Conservation (phyloP, 2,329 filamentous ascomycete species). For the Verticillium nonalfalfae region DNA sequence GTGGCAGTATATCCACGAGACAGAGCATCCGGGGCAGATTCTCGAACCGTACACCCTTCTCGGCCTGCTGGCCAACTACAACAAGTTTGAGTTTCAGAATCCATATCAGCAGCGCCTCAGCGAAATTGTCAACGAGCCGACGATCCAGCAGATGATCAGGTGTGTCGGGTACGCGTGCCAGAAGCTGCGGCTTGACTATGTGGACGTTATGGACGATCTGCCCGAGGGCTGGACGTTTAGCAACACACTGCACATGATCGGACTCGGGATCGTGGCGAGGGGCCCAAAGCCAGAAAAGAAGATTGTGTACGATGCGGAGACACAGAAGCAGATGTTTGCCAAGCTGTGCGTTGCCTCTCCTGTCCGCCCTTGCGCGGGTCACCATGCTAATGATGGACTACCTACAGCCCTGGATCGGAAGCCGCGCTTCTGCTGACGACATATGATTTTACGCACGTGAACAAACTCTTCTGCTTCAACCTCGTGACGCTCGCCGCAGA, state of each 20-base stretch:
- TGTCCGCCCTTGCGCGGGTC: neutral
- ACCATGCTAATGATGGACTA: slow-evolving; percentile 10
- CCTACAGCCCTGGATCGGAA: slow-evolving; percentile 72
- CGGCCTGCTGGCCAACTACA: slow-evolving; percentile 90
- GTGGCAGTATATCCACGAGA: slow-evolving; percentile 71
- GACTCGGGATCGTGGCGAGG: slow-evolving; percentile 68
- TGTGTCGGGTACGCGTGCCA: slow-evolving; percentile 70
- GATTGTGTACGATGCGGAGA: slow-evolving; percentile 64
- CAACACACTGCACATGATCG: slow-evolving; percentile 76
- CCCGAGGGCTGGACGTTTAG: slow-evolving; percentile 85
- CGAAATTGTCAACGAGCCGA: slow-evolving; percentile 89
- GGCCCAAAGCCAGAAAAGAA: slow-evolving; percentile 58
- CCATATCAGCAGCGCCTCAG: slow-evolving; percentile 88
- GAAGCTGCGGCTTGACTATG: slow-evolving; percentile 64
- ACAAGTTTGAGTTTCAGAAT: slow-evolving; percentile 98
- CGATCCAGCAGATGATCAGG: slow-evolving; percentile 74
- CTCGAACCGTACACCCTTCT: slow-evolving; percentile 76
- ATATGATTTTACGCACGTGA: slow-evolving; percentile 91
- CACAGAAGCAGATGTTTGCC: slow-evolving; percentile 74
- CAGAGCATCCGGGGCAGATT: slow-evolving; percentile 55
- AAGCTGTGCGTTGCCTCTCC: slow-evolving; percentile 54
- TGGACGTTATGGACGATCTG: slow-evolving; percentile 82
- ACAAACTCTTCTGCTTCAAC: slow-evolving; percentile 90
- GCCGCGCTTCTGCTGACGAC: slow-evolving; percentile 76
- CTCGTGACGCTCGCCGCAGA: slow-evolving; percentile 61